Evolutionary conservation across 352 stramenopile species (phyloP).

Genomic region (Globisporangium splendens): DNA sequence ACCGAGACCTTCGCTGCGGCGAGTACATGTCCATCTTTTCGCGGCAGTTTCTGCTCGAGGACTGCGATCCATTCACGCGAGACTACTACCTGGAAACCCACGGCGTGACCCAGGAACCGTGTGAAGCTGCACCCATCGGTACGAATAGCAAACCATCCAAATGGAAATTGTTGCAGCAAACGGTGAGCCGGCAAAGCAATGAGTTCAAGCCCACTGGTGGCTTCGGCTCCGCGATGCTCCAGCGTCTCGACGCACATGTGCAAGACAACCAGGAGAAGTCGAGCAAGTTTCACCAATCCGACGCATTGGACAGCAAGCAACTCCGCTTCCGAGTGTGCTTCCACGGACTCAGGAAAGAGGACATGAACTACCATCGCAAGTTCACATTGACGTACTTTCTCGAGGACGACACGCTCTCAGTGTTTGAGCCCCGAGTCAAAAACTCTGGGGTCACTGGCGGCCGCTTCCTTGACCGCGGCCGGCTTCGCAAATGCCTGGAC

Average conservation of each 20-base stretch:
- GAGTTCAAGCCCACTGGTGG: neutral
- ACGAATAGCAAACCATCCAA: slow-evolving; percentile 23
- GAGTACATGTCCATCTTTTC: slow-evolving; percentile 83
- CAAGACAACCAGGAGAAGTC: slow-evolving; percentile 19
- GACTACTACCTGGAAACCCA: slow-evolving; percentile 84
- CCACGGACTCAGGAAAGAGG: slow-evolving; percentile 23
- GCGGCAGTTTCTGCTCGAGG: slow-evolving; percentile 82
- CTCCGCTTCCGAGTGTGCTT: slow-evolving; percentile 75
- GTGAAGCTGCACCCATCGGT: slow-evolving; percentile 17
- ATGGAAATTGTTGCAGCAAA: slow-evolving; percentile 55
- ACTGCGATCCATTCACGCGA: slow-evolving; percentile 90
- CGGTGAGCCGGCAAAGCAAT: slow-evolving; percentile 6
- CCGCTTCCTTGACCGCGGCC: slow-evolving; percentile 71
- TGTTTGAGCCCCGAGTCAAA: slow-evolving; percentile 66
- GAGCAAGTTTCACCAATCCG: slow-evolving; percentile 1
- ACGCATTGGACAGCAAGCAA: slow-evolving; percentile 51
- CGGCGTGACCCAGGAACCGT: slow-evolving; percentile 77
- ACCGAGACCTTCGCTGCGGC: slow-evolving; percentile 80
- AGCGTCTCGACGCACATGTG: slow-evolving; percentile 12
- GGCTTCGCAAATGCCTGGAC: slow-evolving; percentile 48
- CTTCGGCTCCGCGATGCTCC: slow-evolving; percentile 16
- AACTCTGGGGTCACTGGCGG: slow-evolving; percentile 69
- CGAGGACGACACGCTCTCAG: slow-evolving; percentile 69
- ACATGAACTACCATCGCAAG: slow-evolving; percentile 44
- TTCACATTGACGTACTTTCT: slow-evolving; percentile 84